phyloP scores from a whole-genome alignment of 257 asterid species.

The Solanum pennellii region DNA sequence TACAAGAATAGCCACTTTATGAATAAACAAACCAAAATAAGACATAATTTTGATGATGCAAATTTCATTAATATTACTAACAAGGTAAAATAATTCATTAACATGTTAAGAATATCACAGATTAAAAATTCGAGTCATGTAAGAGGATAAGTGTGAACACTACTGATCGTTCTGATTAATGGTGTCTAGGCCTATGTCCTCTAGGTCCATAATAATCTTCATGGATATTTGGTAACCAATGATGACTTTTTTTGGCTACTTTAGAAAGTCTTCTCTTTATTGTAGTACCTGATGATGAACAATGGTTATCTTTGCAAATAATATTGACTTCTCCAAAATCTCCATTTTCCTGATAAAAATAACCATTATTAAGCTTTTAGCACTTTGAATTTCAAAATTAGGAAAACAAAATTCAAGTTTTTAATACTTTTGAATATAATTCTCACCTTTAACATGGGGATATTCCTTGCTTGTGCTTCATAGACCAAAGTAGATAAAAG shows the following conservation, averaged over 20 bases:
- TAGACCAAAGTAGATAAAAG: slow-evolving; percentile 30
- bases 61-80: background rate
- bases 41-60: background rate
- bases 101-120: background rate
- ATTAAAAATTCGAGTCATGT: rapidly evolving
- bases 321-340: background rate
- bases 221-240: slow-evolving; percentile 70
- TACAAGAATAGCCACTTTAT: background rate
- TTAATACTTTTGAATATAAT: background rate
- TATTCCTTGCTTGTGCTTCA: slow-evolving; percentile 33
- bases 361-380: background rate
- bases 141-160: background rate
- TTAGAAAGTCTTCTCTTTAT: slow-evolving; percentile 35
- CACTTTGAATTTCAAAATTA: background rate
- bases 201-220: slow-evolving; percentile 83
- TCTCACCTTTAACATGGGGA: slow-evolving; percentile 24
- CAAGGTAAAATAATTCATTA: background rate
- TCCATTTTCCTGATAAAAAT: slow-evolving; percentile 14
- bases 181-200: slow-evolving; percentile 58
- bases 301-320: slow-evolving; percentile 5
- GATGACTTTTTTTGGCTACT: slow-evolving; percentile 34
- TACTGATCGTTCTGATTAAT: background rate
- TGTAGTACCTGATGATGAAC: slow-evolving; percentile 45
- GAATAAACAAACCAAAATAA: background rate
- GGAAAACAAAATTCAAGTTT: background rate